Conservation (phyloP, 148 eudicot species). For the Suaeda aralocaspica region DNA sequence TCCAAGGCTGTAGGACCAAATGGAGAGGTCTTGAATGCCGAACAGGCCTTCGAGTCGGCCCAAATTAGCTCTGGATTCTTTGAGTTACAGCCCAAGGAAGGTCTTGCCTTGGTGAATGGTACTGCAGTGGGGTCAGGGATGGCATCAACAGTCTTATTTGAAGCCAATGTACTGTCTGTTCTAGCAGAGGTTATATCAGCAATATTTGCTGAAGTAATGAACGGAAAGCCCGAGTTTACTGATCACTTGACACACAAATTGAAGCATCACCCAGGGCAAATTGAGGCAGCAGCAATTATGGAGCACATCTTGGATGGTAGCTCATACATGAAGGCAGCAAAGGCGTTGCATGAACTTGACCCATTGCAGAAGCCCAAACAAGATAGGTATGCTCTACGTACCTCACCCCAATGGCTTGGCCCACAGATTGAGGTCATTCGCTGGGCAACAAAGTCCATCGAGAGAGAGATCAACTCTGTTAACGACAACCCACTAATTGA, state of each 20-base stretch:
- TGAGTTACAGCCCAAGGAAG: slow-evolving; percentile 82
- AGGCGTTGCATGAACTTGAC: slow-evolving; percentile 61
- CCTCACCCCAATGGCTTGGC: slow-evolving; percentile 93
- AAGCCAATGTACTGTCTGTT: slow-evolving; percentile 58
- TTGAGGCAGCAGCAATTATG: slow-evolving; percentile 91
- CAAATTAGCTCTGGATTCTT: slow-evolving; percentile 51
- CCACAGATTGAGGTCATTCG: slow-evolving; percentile 89
- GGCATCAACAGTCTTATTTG: slow-evolving; percentile 76
- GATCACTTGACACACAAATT: slow-evolving; percentile 80
- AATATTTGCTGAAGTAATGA: slow-evolving; percentile 86
- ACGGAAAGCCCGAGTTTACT: slow-evolving; percentile 83
- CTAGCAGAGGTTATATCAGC: slow-evolving; percentile 70
- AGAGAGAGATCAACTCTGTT: slow-evolving; percentile 85
- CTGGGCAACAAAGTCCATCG: slow-evolving; percentile 66
- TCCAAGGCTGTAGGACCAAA: slow-evolving; percentile 67
- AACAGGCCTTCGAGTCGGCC: slow-evolving; percentile 57
- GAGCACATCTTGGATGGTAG: slow-evolving; percentile 75
- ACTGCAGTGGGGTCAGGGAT: slow-evolving; percentile 89
- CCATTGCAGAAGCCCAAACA: slow-evolving; percentile 84
- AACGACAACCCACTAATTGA: slow-evolving; percentile 87
- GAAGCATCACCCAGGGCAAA: slow-evolving; percentile 91
- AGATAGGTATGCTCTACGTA: slow-evolving; percentile 78
- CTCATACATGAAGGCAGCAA: slow-evolving; percentile 63
- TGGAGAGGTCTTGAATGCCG: slow-evolving; percentile 49
- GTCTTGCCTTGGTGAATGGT: slow-evolving; percentile 82